Base-by-base conservation (phyloP, 2,329 filamentous ascomycete genomes). In the Colletotrichum lindemuthianum region DNA sequence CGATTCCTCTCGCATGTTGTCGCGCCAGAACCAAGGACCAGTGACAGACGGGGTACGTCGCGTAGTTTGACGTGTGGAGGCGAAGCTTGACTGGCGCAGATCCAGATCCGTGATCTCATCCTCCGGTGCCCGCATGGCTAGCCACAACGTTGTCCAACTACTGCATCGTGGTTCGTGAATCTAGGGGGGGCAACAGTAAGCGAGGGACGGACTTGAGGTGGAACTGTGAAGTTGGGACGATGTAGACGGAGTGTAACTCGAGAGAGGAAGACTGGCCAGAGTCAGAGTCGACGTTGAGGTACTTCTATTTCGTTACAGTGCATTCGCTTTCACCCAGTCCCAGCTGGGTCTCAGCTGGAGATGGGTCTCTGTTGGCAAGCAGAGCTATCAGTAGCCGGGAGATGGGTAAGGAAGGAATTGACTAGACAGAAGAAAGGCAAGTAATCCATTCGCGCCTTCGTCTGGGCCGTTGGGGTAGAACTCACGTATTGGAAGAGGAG, bases 61-160 rank as follows among this genome's bases (percentile, higher is more conserved):
- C 34, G 24, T 54, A 34, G n/a, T 24, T 24, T 24, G n/a, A 13
- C 44, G 39, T 48, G 37, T 52, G 32, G 39, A 24, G 24, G 16
- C 16, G n/a, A 45, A n/a, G 33, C 56, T 47, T 59, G 56, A 16
- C 48, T 43, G 24, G 24, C 24, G 24, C 24, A 24, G 47, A 59
- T 51, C 47, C 34, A 63, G n/a, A 55, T 60, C 39, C 50, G 60
- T 60, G n/a, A 56, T 47, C 57, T 65, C 58, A 55, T 39, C 39
- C 34, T 40, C 40, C 41, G 24, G 40, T 48, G 15, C 59, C 47
- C 48, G 54, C 58, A 55, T 48, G 39, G 47, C 52, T 52, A 45
- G 50, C 61, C 56, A 47, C 61, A 50, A 52, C 45, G 45, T 61
- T 45, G 58, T 61, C 41, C 51, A 61, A 56, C 50, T 65, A 51